Evolutionary conservation across 2,329 filamentous ascomycete species (phyloP).

Genomic region (Sporothrix humicola): DNA sequence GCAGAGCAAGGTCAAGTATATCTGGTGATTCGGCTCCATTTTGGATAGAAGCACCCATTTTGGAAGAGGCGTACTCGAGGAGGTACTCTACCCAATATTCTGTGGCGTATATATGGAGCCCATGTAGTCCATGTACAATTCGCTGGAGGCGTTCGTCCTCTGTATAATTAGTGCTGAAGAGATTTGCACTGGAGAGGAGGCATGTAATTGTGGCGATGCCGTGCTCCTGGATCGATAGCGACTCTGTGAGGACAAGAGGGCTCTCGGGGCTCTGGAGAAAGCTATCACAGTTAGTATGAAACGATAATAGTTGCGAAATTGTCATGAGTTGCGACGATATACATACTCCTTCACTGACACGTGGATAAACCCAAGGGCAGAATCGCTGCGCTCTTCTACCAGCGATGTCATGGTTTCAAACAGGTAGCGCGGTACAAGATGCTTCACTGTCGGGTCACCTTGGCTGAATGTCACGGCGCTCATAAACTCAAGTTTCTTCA

Average conservation of each 20-base stretch:
- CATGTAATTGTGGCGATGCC: background rate
- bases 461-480: constrained; percentile 41
- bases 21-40: background rate
- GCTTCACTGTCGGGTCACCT: background rate
- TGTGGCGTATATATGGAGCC: background rate
- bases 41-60: background rate
- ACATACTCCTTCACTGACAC: constrained; percentile 10
- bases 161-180: background rate
- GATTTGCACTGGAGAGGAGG: background rate
- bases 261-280: background rate
- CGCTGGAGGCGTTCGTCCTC: background rate
- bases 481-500: constrained; percentile 44
- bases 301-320: background rate
- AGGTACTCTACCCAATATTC: background rate
- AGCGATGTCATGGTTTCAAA: background rate
- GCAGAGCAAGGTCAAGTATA: background rate
- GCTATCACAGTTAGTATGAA: background rate
- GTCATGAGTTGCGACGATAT: background rate
- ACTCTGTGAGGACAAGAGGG: background rate
- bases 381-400: background rate
- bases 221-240: background rate
- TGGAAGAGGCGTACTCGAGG: background rate
- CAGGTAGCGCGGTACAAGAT: background rate
- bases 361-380: background rate
- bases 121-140: background rate